phyloP scores from a whole-genome alignment of 2,329 filamentous ascomycete genomes.

The Neonectria neomacrospora region DNA sequence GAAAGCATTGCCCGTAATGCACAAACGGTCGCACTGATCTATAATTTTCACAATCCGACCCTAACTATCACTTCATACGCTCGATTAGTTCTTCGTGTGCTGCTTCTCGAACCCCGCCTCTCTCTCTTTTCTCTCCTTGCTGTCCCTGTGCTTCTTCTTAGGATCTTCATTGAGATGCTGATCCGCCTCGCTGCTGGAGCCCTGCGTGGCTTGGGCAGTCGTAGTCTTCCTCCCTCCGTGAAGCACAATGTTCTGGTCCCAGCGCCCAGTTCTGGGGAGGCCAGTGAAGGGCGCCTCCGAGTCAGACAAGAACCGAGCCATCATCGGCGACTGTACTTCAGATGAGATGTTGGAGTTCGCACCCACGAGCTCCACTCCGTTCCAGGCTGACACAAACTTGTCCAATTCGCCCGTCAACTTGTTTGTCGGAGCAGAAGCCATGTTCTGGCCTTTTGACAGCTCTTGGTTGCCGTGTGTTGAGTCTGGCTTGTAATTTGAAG shows the following conservation, averaged over 20 bases:
- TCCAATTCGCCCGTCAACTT: not conserved
- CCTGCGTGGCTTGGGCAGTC: not conserved
- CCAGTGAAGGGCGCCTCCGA: not conserved
- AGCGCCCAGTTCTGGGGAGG: not conserved
- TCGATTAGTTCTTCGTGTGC: not conserved
- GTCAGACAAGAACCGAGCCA: conserved; percentile 2
- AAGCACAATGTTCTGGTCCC: not conserved
- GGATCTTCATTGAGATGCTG: not conserved
- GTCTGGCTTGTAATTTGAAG: not conserved
- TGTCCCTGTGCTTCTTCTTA: not conserved
- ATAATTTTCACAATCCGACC: not conserved
- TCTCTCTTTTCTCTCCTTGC: not conserved
- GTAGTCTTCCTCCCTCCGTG: not conserved
- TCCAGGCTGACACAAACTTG: not conserved
- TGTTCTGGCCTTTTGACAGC: not conserved
- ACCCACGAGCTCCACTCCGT: not conserved
- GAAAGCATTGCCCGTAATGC: not conserved
- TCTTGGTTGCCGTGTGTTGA: not conserved
- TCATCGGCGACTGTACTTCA: conserved; percentile 2
- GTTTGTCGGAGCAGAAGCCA: not conserved
- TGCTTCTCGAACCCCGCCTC: not conserved
- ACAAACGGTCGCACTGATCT: not conserved
- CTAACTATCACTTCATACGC: not conserved
- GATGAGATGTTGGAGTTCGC: not conserved
- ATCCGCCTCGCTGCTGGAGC: not conserved